Conservation (phyloP, 108 stramenopile species). For the Heterococcus sp. region DNA sequence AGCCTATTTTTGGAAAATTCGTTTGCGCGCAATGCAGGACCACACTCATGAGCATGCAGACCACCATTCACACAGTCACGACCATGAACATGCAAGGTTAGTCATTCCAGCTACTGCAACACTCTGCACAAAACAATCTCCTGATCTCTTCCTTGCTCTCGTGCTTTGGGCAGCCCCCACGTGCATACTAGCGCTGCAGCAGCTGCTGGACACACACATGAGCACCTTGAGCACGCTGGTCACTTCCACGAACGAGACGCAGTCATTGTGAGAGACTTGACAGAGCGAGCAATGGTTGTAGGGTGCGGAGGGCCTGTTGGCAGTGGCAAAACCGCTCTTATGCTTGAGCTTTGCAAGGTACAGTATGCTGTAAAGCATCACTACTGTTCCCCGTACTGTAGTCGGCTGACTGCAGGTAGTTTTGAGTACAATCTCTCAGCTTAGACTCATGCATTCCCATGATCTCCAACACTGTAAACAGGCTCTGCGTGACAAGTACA, state of each 20-base stretch:
- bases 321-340: slow-evolving; percentile 43
- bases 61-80: slow-evolving; percentile 12
- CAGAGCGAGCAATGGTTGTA: slow-evolving; percentile 27
- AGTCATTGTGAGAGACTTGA: slow-evolving; percentile 3
- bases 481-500: slow-evolving; percentile 12
- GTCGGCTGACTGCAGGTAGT: background rate
- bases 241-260: slow-evolving; percentile 31
- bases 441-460: too few species aligned
- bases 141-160: background rate
- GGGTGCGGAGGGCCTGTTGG: slow-evolving; percentile 36
- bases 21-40: too few species aligned
- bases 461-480: background rate
- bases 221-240: slow-evolving; percentile 41
- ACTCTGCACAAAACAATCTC: background rate
- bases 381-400: too few species aligned
- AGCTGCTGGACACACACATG: slow-evolving; percentile 40
- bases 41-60: background rate
- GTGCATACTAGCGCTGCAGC: background rate
- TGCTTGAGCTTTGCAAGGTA: slow-evolving; percentile 43
- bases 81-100: background rate
- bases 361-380: background rate
- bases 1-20: too few species aligned
- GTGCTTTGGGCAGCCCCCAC: background rate
- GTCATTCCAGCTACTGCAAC: background rate
- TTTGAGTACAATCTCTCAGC: background rate